phyloP scores from a whole-genome alignment of 306 rosid genomes.

The Castanea crenata region DNA sequence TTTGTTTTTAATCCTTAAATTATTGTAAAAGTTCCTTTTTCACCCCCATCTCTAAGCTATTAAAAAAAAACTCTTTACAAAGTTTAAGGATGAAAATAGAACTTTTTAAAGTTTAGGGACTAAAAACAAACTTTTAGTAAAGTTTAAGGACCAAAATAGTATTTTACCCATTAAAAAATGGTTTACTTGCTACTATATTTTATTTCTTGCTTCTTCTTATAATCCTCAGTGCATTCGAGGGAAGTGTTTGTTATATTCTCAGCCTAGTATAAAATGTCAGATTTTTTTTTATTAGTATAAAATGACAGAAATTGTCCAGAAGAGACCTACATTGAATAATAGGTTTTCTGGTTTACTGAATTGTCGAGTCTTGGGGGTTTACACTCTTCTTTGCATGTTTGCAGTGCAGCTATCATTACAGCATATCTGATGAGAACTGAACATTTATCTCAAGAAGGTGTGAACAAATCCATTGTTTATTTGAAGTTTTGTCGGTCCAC shows the following conservation, averaged over 20 bases:
- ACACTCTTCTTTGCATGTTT: constrained; percentile 34
- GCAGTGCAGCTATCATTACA: constrained; percentile 90
- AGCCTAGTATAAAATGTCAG: not conserved
- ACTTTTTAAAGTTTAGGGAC: too few relatives aligned
- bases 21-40: too few relatives aligned
- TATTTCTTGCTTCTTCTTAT: not conserved
- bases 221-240: not conserved
- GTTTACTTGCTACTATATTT: not conserved
- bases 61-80: too few relatives aligned
- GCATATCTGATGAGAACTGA: constrained; percentile 92
- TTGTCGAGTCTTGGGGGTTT: constrained; percentile 20
- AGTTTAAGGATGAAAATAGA: too few relatives aligned
- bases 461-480: constrained; percentile 30
- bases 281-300: not conserved
- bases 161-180: too few relatives aligned
- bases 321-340: not conserved
- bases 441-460: constrained; percentile 80
- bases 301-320: not conserved
- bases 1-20: too few relatives aligned
- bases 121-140: too few relatives aligned
- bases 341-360: constrained; percentile 16
- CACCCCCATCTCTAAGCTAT: too few relatives aligned
- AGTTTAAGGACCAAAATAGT: too few relatives aligned
- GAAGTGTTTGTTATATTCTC: not conserved
- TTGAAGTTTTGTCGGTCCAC: constrained; percentile 33